Percentiles rank a stretch among this genome's conserved stretches.
These are phyloP conservation scores for Beauveria sp. DNA, from an alignment of 2,329 filamentous ascomycete species.

Conservation along the genomic window DNA sequence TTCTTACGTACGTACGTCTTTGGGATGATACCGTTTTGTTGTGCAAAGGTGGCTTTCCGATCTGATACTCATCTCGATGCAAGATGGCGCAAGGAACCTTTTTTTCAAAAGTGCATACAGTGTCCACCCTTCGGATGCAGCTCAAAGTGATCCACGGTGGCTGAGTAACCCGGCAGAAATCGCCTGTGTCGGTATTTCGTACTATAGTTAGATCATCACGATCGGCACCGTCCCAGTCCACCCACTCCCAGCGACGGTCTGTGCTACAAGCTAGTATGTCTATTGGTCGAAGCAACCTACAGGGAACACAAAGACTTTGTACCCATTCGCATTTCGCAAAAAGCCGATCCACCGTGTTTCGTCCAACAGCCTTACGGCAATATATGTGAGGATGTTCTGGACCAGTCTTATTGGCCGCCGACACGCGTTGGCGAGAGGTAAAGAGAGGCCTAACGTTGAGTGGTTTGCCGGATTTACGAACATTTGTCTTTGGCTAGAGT, in stretches of 20 bases:
- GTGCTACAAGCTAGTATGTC: neutral
- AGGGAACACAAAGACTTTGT: neutral
- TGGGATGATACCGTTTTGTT: neutral
- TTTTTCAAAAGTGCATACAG: too few species aligned
- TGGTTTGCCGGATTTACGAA: neutral
- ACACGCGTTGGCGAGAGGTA: too few species aligned
- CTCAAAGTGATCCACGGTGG: neutral
- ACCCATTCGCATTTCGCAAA: neutral
- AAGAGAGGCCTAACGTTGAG: neutral
- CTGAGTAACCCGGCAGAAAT: neutral
- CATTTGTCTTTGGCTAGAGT: neutral
- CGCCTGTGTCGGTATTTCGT: neutral
- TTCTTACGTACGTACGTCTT: neutral
- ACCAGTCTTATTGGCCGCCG: too few species aligned
- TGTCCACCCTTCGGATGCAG: neutral
- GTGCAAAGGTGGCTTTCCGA: neutral
- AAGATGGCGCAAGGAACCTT: neutral
- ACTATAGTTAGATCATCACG: neutral
- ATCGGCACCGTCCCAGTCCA: neutral
- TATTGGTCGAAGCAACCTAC: neutral
- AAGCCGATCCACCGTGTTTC: neutral
- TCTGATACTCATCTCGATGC: neutral
- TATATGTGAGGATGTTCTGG: too few species aligned
- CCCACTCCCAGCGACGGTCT: neutral
- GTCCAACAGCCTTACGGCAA: neutral